These are phyloP conservation scores for Pharnaceum exiguum DNA, from an alignment of 148 eudicot species.

Conservation along the genomic window DNA sequence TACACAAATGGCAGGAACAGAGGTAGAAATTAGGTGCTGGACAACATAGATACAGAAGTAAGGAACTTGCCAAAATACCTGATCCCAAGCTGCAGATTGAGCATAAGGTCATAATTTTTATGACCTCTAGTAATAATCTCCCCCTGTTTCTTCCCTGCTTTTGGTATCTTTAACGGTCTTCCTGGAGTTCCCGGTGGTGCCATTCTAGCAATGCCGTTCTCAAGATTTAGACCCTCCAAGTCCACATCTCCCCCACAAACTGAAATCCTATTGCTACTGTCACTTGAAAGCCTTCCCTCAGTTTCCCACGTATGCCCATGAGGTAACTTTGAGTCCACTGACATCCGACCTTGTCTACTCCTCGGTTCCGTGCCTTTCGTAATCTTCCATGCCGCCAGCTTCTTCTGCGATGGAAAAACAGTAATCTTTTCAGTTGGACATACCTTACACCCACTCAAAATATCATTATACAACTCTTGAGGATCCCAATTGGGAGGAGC, in stretches of 20 bases:
- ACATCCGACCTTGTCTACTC: conserved; percentile 56
- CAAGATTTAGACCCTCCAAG: conserved; percentile 25
- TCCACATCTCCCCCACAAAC: conserved; percentile 30
- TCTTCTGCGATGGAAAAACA: conserved; percentile 79
- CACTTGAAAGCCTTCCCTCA: conserved; percentile 23
- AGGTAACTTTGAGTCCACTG: conserved; percentile 62
- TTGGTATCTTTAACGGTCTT: conserved; percentile 58
- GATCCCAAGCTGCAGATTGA: conserved; percentile 83
- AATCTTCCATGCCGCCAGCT: conserved; percentile 68
- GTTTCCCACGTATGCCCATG: conserved; percentile 42
- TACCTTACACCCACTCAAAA: conserved; percentile 38
- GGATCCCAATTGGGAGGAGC: conserved; percentile 53
- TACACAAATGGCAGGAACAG: no score
- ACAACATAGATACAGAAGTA: neutral
- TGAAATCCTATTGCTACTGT: conserved; percentile 22
- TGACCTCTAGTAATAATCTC: conserved; percentile 75
- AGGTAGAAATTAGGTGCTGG: no score
- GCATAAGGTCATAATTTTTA: conserved; percentile 89
- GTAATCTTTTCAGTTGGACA: conserved; percentile 55
- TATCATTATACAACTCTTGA: conserved; percentile 45
- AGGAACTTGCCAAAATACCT: conserved; percentile 28
- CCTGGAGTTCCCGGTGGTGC: conserved; percentile 28
- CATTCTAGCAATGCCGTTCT: conserved; percentile 18
- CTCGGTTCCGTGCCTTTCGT: conserved; percentile 34
- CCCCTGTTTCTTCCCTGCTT: conserved; percentile 69